Percentiles rank a stretch among this genome's conserved stretches.
Conservation (phyloP, 176 grass and related monocot genomes). For the Luzula sylvatica region DNA sequence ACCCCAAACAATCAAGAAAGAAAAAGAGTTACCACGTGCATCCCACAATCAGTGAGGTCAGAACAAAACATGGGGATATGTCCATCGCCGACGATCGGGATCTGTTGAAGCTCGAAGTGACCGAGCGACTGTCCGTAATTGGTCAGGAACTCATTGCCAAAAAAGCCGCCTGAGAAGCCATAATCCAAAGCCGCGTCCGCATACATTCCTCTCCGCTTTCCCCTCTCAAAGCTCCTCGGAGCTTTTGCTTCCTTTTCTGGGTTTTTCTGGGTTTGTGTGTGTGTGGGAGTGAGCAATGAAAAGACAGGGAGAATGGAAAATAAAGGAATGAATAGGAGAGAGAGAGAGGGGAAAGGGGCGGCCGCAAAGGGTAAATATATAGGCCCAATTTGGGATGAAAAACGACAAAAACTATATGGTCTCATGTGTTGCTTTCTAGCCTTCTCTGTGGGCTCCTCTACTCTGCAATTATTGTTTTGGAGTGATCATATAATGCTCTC, state of each 20-base stretch:
- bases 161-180: background rate
- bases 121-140: background rate
- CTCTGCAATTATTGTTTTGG: background rate
- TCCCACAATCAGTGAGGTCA: background rate
- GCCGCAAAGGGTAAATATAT: constrained; percentile 9
- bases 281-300: background rate
- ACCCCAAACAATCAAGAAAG: background rate
- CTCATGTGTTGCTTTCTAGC: constrained; percentile 1
- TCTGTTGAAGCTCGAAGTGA: background rate
- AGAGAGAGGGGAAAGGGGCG: background rate
- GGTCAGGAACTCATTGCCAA: constrained; percentile 2
- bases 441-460: background rate
- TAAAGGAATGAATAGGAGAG: background rate
- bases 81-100: background rate
- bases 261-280: background rate
- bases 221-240: too few relatives aligned
- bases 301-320: background rate
- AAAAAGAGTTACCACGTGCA: background rate
- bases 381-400: background rate
- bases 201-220: constrained; percentile 6
- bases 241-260: background rate
- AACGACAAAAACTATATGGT: constrained; percentile 4
- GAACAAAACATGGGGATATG: background rate
- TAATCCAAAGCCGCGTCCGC: constrained; percentile 10
- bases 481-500: background rate